Base-by-base conservation (phyloP, 208 protist species). In the Leishmania major region DNA sequence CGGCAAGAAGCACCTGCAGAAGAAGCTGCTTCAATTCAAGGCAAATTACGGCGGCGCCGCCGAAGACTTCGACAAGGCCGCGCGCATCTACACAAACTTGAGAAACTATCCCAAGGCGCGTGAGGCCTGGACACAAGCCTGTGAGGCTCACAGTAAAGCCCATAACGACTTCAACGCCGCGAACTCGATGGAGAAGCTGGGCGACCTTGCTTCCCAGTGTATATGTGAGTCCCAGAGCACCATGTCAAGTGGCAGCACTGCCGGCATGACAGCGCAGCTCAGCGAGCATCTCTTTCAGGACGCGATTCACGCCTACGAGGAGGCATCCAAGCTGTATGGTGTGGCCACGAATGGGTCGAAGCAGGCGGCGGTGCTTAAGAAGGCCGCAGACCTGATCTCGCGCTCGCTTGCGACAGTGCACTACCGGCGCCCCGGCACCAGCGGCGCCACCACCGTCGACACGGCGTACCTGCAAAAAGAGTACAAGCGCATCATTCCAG, bases 1-100 rank as follows among this genome's bases (percentile, higher is more conserved):
- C 51, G 94, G 77, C 43, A 89, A 88, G 72, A 94, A 94, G 78
- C 88, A 92, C 62, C 73, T 81, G 13, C 70, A 94, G 66, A 95
- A 90, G 66, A 80, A 70, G 28, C 72, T 95, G 19, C 88, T 94
- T 49, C 85, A 89, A 70, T 84, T 88, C 75, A 91, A 88, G 57
- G 79, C 90, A 59, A 87, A 94, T 82, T 93, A 92, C 86, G 86
- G 87, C 55, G 75, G 70, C 53, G 94, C 92, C 17, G 94, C 90
- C 0, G 88, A 86, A 31, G 91, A 94, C 45, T 96, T 90, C 62
- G 91, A 96, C 49, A 89, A 90, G 37, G 94, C 94, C 2, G 92
- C 91, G 28, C 91, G 88, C 78, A 90, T 96, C 67, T 97, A 93
- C 78, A 81, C 88, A 31, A 83, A 88, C 62, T n/a, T 87, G 15